Conservation (phyloP, 139 green algal genomes). For the Coelastrella sp. region DNA sequence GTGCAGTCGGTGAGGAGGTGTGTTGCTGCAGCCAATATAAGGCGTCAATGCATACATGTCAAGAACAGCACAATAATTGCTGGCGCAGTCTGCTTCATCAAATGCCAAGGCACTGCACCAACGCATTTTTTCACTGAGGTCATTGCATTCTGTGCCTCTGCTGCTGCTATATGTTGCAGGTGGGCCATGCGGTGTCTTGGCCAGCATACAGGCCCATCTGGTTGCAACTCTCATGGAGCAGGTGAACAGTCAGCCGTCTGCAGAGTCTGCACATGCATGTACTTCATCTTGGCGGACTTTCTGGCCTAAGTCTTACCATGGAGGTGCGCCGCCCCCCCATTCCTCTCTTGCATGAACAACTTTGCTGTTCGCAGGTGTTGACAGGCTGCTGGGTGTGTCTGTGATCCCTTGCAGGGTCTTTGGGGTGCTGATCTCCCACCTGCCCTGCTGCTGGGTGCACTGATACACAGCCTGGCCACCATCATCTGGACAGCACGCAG, state of each 20-base stretch:
- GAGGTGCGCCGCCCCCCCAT: too few relatives aligned
- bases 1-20: too few relatives aligned
- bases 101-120: too few relatives aligned
- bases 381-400: neutral
- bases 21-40: too few relatives aligned
- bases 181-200: slow-evolving; percentile 35
- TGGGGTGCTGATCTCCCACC: neutral
- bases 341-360: too few relatives aligned
- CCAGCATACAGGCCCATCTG: slow-evolving; percentile 26
- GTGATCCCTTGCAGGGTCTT: neutral
- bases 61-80: too few relatives aligned
- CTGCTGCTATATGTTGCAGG: neutral
- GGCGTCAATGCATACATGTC: too few relatives aligned
- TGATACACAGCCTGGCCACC: neutral
- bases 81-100: too few relatives aligned
- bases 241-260: neutral
- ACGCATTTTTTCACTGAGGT: neutral
- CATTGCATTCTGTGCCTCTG: neutral
- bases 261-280: neutral
- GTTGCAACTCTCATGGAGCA: slow-evolving; percentile 39
- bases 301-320: too few relatives aligned
- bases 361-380: neutral
- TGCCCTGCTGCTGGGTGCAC: slow-evolving; percentile 15
- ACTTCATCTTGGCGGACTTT: too few relatives aligned
- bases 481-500: slow-evolving; percentile 18